Base-by-base conservation (phyloP, 352 stramenopile genomes). In the Phytophthora idaei region DNA sequence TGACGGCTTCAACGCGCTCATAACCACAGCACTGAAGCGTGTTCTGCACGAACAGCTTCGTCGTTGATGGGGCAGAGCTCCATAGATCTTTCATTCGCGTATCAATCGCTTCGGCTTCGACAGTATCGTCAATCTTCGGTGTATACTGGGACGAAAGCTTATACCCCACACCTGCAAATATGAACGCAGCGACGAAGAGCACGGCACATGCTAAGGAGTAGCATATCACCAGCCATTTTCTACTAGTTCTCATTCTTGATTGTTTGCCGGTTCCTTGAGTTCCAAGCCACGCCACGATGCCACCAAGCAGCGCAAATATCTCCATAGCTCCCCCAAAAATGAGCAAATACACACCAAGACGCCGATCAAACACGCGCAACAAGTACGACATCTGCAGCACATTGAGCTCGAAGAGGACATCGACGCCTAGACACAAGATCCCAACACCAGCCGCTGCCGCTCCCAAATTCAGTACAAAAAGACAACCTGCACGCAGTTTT, bases 381-480 rank as follows among this genome's bases (percentile, higher is more conserved):
- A 91, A 29, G 28, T 81, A 80, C 46, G 85, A 87, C 1, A 91
- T 49, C 48, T 90, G 82, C 12, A 92, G 67, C 31, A 94, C 74
- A 52, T 91, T 93, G 44, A 91, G 73, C 31, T 90, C 68, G 12
- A 84, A 85, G 42, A 91, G 65, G 0, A 76, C 64, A 53, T 93
- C 85, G 11, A 90, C 12, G 2, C 83, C 83, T 1, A 83, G 69
- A 50, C 72, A 71, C 32, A 87, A 44, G 2, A 86, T 55, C 4
- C 78, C 45, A 32, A 83, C 31, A 0, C 75, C 78, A 7, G 68
- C 51, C 21, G 76, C 65, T 14, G 61, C 66, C 12, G 51, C 71
- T 12, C 25, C 15, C 1, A 77, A 10, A 36, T 64, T 79, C 17
- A 78, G 44, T 3, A 80, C 12, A 7, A 32, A 34, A 21, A 44